These are phyloP conservation scores for Hypsizygus ulmarius DNA, from an alignment of 1,284 basidiomycete genomes.

Conservation along the genomic window DNA sequence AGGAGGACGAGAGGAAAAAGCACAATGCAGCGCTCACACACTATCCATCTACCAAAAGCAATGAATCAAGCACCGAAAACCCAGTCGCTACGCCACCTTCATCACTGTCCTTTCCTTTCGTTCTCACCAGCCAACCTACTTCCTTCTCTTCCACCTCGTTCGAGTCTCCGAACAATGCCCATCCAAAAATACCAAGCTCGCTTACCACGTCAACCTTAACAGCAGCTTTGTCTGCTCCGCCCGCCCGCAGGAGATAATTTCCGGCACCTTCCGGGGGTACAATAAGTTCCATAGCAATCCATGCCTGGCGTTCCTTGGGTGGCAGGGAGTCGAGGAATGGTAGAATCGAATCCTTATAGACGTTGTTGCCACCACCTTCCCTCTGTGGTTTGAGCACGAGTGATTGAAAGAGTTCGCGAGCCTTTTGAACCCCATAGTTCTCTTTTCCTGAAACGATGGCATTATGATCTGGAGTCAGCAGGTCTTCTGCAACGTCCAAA, in stretches of 20 bases:
- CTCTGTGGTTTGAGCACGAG: conserved; percentile 95
- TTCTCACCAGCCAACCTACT: conserved; percentile 86
- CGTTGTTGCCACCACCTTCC: conserved; percentile 96
- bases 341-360: conserved; percentile 86
- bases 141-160: conserved; percentile 47
- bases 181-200: conserved; percentile 93
- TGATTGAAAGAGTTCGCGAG: conserved; percentile 47
- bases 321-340: conserved; percentile 67
- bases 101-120: conserved; percentile 90
- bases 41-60: conserved; percentile 61
- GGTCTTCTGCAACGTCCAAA: conserved; percentile 52
- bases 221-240: conserved; percentile 32
- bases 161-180: conserved; percentile 67
- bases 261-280: conserved; percentile 64
- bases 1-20: not conserved
- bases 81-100: conserved; percentile 95
- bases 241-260: conserved; percentile 75
- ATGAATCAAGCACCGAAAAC: conserved; percentile 83
- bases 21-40: conserved; percentile 3
- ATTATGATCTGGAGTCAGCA: conserved; percentile 28
- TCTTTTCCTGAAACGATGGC: conserved; percentile 26
- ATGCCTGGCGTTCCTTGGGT: conserved; percentile 63
- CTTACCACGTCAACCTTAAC: conserved; percentile 74
- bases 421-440: conserved; percentile 48
- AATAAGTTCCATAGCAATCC: conserved; percentile 95